These are phyloP conservation scores for Zymoseptoria tritici DNA, from an alignment of 2,329 filamentous ascomycete species.

Conservation along the genomic window DNA sequence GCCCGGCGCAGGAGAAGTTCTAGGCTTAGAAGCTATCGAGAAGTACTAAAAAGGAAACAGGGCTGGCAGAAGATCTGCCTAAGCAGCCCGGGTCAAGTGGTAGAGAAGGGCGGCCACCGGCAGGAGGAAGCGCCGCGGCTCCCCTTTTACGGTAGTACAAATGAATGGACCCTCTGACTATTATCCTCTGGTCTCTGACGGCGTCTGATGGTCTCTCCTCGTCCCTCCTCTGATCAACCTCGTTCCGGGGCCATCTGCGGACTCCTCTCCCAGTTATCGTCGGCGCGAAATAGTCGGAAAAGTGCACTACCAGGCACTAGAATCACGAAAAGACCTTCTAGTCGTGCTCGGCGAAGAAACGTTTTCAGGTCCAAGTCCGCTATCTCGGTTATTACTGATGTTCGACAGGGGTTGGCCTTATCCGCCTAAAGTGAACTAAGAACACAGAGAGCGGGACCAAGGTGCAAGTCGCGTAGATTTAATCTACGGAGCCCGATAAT, in stretches of 20 bases:
- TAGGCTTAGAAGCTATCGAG: conserved; percentile 16
- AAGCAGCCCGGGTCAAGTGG: background rate
- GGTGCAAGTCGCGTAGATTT: background rate
- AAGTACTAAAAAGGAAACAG: background rate
- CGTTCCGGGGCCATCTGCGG: background rate
- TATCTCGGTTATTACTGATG: background rate
- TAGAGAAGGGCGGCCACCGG: background rate
- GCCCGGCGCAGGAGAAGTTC: conserved; percentile 45
- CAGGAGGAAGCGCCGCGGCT: background rate
- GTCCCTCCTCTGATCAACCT: background rate
- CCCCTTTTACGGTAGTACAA: background rate
- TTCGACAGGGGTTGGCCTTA: background rate
- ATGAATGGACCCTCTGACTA: background rate
- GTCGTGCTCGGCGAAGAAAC: background rate
- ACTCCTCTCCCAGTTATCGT: background rate
- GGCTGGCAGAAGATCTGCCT: background rate
- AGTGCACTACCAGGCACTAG: background rate
- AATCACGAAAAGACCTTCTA: background rate
- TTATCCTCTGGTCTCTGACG: background rate
- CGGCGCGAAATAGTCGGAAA: background rate
- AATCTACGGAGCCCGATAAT: background rate
- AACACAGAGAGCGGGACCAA: background rate
- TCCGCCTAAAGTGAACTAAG: background rate
- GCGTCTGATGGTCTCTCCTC: background rate
- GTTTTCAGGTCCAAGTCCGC: background rate